These are phyloP conservation scores for Calonectria honghensis DNA, from an alignment of 2,329 filamentous ascomycete species.

Conservation along the genomic window DNA sequence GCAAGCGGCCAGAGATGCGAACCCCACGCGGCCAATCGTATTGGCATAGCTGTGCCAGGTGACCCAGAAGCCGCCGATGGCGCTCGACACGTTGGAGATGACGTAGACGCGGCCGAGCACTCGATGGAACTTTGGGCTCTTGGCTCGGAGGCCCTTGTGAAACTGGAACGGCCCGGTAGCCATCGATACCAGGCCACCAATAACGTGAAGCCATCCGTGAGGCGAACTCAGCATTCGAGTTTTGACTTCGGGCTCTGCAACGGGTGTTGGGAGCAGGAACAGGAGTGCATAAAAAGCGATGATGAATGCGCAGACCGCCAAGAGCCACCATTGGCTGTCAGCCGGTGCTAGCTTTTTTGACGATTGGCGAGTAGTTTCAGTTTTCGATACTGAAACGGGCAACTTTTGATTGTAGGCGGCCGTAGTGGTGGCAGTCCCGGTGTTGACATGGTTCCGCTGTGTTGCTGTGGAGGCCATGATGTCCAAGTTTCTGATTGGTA, in stretches of 20 bases:
- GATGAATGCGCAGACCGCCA: slow-evolving; percentile 3
- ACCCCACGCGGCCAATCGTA: slow-evolving; percentile 9
- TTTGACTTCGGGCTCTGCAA: slow-evolving; percentile 8
- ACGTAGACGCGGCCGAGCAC: not conserved
- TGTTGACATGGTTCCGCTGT: not conserved
- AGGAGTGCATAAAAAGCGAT: not conserved
- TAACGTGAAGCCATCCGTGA: not conserved
- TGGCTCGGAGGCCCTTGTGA: not conserved
- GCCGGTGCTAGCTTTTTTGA: not conserved
- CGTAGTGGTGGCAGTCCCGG: too few relatives aligned
- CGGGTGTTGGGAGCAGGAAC: not conserved
- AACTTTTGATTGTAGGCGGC: not conserved
- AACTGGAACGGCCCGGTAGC: slow-evolving; percentile 16
- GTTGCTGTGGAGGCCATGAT: not conserved
- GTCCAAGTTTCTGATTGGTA: not conserved
- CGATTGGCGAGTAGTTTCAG: too few relatives aligned
- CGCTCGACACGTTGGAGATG: not conserved
- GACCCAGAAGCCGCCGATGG: slow-evolving; percentile 13
- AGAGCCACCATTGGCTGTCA: not conserved
- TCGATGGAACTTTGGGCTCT: not conserved
- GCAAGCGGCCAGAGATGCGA: not conserved
- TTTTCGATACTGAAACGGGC: too few relatives aligned
- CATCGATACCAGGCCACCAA: not conserved
- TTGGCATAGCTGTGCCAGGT: slow-evolving; percentile 11
- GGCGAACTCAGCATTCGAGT: not conserved